Base-by-base conservation (phyloP, 1,284 basidiomycete species). In the Irpex sp. region DNA sequence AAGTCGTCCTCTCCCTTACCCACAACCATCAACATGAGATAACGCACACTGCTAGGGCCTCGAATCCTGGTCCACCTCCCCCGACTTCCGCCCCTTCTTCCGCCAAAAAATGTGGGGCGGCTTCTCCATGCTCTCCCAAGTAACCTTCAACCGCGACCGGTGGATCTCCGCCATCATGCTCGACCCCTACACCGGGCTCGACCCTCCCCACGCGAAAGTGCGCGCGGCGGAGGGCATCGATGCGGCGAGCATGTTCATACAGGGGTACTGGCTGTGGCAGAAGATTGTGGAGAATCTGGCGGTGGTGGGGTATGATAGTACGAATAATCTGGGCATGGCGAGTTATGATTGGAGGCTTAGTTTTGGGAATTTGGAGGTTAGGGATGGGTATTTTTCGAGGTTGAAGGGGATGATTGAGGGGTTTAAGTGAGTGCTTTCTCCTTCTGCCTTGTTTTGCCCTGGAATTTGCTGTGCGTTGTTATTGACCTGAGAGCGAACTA, bases 251-350 rank as follows among this genome's bases (percentile, higher is more conserved):
- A 93, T 87, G 70, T 97, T 98, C 72, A 90, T 98, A 61, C 90
- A 92, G 71, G 94, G 94, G 3, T 98, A 95, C 74, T 97, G 95
- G 95, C 89, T 97, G 66, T 98, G 95, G 95, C 91, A 92, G 3
- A 96, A 96, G 77, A 93, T 98, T 61, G 88, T 98, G 9, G 90
- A 98, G 75, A 98, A 98, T 71, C 81, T 98, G 1, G 95, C 96
- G 0, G 93, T 90, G 1, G 83, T 97, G 19, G 91, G 91, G 69
- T 97, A 97, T 70, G 94, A 97, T 69, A 92, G 31, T 33, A 33
- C 93, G 2, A 94, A 96, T 70, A 95, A 95, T 67, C 80, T 97
- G 65, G 83, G 90, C 66, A 83, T 97, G 53, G 93, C 93, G 0
- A 88, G 94, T 9, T 97, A 95, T 72, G 94, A 96, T 72, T 96